Base-by-base conservation (phyloP, 129 eudicot species). In the Centella asiatica region DNA sequence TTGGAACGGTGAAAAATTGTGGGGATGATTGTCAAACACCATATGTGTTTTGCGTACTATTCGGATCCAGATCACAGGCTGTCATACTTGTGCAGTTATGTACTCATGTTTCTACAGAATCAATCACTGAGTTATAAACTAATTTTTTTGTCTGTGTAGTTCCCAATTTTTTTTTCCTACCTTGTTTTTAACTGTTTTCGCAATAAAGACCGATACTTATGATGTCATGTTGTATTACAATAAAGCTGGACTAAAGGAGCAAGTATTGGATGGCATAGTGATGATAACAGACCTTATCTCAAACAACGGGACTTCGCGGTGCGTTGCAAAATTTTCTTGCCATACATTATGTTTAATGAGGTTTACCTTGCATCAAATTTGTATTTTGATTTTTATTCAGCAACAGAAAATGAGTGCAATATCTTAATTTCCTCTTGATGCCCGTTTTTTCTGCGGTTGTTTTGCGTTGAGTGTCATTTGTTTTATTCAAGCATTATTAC, bases 211-310 rank as follows among this genome's bases (percentile, higher is more conserved):
- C 20, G 15, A 15, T 44, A 28, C 22, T 26, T 10, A n/a, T 33
- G 23, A 34, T 32, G 19, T 65, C 20, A 1, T 14, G 10, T 65
- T 0, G 18, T 69, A 14, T 50, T 6, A 34, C 26, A 56, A 42
- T 56, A 51, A 75, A 92, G 96, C 78, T 93, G 99, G 96, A 77
- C 81, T 65, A 87, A 64, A 74, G 99, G 99, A 78, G 96, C 99
- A 69, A 87, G 89, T 71, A 93, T 93, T 44, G 93, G 99, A 65
- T 93, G 99, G 99, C 96, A 93, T 57, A 93, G 96, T 73, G 99
- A 93, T 70, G 89, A 93, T 67, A 87, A 93, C 73, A 76, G 99
- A 53, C 80, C 87, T 57, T 86, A 93, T 77, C 99, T 93, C 68
- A 87, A 74, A 69, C 99, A 87, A 76, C 80, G 99, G 62, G 89